Base-by-base conservation (phyloP, 768 basidiomycete species). In the Sutorius australiensis region DNA sequence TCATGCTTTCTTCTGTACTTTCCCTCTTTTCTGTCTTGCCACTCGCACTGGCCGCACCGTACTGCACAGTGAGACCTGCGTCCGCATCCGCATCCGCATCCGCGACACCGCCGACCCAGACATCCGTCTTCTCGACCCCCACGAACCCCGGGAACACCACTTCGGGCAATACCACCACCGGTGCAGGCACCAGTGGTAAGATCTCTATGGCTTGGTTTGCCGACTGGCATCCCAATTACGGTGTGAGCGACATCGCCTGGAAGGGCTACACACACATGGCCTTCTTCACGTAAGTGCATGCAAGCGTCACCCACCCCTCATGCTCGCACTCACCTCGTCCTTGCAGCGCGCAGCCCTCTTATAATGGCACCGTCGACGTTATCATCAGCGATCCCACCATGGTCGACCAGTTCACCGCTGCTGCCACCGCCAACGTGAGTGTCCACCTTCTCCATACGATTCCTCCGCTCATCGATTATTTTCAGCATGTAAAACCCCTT, bases 181-280 rank as follows among this genome's bases (percentile, higher is more conserved):
- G 61, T 50, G 59, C 60, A 16, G 64, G 62, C 59, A 58, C 64
- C 58, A 60, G 27, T 54, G 63, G 67, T 6, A 56, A 42, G 45
- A 73, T 85, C 14, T 74, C 83, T n/a, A 72, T 79, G 43, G 75
- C 82, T 14, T 90, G 87, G 87, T 88, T 76, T 59, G 81, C 86
- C 28, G 81, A 83, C 41, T 91, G 82, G 82, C 82, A 86, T 62
- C 67, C 78, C 24, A 58, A 68, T 31, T 71, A 69, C 0, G 71
- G 79, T 1, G 72, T 84, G 27, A 69, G 74, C 24, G 72, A 78
- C 38, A 75, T 91, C 59, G 75, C 73, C 53, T 91, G 88, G 88
- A 63, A 65, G 5, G 79, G 78, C 68, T 90, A 89, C 69, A 88
- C 80, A 3, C 75, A 81, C 49, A 67, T 87, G 56, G 80, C 80